Base-by-base conservation (phyloP, 352 stramenopile species). In the Pythium pyrilobum region DNA sequence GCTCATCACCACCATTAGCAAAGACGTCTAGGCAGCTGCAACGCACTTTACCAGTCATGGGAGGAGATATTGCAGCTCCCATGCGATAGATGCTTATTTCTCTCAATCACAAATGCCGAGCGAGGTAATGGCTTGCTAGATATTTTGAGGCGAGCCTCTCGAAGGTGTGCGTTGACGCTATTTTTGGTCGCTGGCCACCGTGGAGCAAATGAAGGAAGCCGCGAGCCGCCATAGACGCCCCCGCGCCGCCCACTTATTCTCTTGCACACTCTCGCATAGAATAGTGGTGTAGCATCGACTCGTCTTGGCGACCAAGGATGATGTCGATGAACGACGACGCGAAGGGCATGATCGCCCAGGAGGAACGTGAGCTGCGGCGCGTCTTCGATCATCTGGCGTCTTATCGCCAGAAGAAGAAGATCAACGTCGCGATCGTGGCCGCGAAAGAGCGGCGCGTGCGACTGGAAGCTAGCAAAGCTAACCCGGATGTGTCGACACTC, bases 311-410 rank as follows among this genome's bases (percentile, higher is more conserved):
- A 13, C 40, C 39, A 46, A 55, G 23, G 15, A 86, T 90, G 77
- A 89, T 89, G 78, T 87, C 75, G 39, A 61, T 78, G 24, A 85
- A 67, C 9, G 78, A 91, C 23, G 78, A 89, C 47, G 52, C 70
- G 15, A 93, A 92, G 59, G 80, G 76, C 32, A 95, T 98, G 72
- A 97, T 95, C 21, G 79, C 87, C 8, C 92, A 98, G 60, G 95
- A 98, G 63, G 86, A 97, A 69, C 96, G 92, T 34, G 93, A 98
- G 62, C 66, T 98, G 37, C 87, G 92, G 48, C 85, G 95, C 29
- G 96, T 98, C 27, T 98, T 97, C 58, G 87, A 97, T 24, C 78
- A 96, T 46, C 65, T 98, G 39, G 96, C 92, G 64, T 92, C 85
- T 41, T 98, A 89, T 49, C 79, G 80, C 8, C 70, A 81, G 39